These are phyloP conservation scores for Candida dubliniensis DNA, from an alignment of 1,139 yeast species.

Conservation along the genomic window DNA sequence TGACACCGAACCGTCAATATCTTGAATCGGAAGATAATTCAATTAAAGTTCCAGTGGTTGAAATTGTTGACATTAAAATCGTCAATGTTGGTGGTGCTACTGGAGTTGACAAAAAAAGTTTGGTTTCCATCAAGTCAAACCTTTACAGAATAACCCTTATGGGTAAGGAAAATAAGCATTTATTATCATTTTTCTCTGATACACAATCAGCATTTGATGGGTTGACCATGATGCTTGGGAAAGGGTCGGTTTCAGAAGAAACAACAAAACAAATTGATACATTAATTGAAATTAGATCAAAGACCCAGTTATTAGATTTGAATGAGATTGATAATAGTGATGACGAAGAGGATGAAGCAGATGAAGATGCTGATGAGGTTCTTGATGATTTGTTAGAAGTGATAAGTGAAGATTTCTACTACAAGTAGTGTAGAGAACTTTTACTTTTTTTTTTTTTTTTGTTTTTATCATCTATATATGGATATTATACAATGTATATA, in stretches of 20 bases:
- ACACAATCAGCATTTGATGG: slow-evolving; percentile 82
- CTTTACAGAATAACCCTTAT: slow-evolving; percentile 52
- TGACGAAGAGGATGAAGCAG: slow-evolving; percentile 40
- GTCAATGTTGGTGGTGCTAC: slow-evolving; percentile 3
- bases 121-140: slow-evolving; percentile 54
- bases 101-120: slow-evolving; percentile 12
- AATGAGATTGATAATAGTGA: slow-evolving; percentile 20
- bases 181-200: slow-evolving; percentile 66
- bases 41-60: slow-evolving; percentile 2
- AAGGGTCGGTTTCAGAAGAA: slow-evolving; percentile 49
- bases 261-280: slow-evolving; percentile 59
- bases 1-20: slow-evolving; percentile 2
- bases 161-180: slow-evolving; percentile 39
- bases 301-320: slow-evolving; percentile 64
- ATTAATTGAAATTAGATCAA: slow-evolving; percentile 59
- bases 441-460: no score
- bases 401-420: slow-evolving; percentile 45
- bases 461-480: not conserved
- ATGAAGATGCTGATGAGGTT: slow-evolving; percentile 45
- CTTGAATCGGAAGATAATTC: slow-evolving; percentile 1
- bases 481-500: not conserved
- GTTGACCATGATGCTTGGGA: slow-evolving; percentile 55
- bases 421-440: slow-evolving; percentile 20
- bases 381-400: slow-evolving; percentile 15
- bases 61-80: slow-evolving; percentile 2